Evolutionary conservation across 1,139 yeast genomes (phyloP).

Genomic region (Pichia sp.): DNA sequence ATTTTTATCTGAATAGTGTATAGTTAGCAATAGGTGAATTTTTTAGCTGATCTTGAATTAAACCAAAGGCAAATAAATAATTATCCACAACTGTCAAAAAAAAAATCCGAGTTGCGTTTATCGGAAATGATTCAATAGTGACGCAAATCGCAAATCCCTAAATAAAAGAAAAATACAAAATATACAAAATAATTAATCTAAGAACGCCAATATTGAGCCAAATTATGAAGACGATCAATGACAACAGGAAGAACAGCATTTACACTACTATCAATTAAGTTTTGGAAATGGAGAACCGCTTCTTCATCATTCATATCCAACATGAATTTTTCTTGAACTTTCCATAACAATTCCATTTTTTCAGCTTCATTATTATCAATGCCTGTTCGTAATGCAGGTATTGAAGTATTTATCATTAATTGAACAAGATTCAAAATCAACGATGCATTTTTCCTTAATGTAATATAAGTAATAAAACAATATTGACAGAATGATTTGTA

Average conservation of each 20-base stretch:
- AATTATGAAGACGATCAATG: slow-evolving; percentile 86
- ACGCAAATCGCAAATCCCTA: no score
- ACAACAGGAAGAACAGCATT: slow-evolving; percentile 91
- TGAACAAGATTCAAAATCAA: slow-evolving; percentile 86
- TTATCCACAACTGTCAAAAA: background rate
- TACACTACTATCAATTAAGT: slow-evolving; percentile 87
- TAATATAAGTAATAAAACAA: slow-evolving; percentile 91
- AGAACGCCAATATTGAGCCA: slow-evolving; percentile 97
- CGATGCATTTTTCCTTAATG: slow-evolving; percentile 82
- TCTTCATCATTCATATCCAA: slow-evolving; percentile 91
- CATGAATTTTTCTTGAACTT: slow-evolving; percentile 91
- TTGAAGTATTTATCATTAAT: slow-evolving; percentile 88
- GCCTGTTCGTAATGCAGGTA: slow-evolving; percentile 43
- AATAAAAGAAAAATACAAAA: background rate
- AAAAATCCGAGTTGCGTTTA: background rate
- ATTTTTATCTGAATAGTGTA: background rate
- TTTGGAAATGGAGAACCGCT: slow-evolving; percentile 90
- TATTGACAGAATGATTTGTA: slow-evolving; percentile 83
- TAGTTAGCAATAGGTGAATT: background rate
- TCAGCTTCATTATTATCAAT: slow-evolving; percentile 28
- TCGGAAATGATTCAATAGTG: background rate
- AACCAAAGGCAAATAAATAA: background rate
- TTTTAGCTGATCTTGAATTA: background rate
- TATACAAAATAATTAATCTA: slow-evolving; percentile 26
- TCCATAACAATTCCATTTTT: slow-evolving; percentile 39